Conservation (phyloP, 2,329 filamentous ascomycete species). For the Venturia oleaginea region DNA sequence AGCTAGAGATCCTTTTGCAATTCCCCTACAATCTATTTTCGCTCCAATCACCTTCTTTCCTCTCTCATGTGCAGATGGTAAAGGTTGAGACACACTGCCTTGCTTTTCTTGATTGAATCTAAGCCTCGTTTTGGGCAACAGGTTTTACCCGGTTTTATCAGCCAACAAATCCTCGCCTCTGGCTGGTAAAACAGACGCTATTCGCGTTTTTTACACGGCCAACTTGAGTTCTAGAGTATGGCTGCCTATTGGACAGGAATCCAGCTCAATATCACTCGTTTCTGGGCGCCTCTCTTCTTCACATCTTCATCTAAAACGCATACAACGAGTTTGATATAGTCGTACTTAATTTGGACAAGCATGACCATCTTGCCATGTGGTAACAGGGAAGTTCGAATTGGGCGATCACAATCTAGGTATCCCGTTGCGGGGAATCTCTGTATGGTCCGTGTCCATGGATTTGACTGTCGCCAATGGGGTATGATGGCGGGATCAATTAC, state of each 20-base stretch:
- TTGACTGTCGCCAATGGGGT: background rate
- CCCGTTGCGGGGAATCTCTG: background rate
- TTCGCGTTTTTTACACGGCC: background rate
- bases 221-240: background rate
- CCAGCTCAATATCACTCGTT: background rate
- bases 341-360: background rate
- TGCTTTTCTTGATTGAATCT: too few relatives aligned
- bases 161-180: too few relatives aligned
- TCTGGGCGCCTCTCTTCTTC: background rate
- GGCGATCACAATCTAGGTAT: background rate
- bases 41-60: background rate
- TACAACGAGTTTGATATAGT: background rate
- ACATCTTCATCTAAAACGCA: background rate
- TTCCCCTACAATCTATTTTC: background rate
- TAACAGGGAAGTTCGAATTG: background rate
- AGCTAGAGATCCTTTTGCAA: background rate
- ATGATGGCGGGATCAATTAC: background rate
- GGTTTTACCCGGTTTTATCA: too few relatives aligned
- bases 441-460: background rate
- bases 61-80: background rate
- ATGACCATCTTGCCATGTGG: background rate
- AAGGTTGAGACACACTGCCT: background rate
- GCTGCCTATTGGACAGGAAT: background rate
- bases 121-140: too few relatives aligned
- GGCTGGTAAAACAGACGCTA: background rate